Evolutionary conservation across 2,329 filamentous ascomycete species (phyloP).

Genomic region (Xylariaceae sp.): DNA sequence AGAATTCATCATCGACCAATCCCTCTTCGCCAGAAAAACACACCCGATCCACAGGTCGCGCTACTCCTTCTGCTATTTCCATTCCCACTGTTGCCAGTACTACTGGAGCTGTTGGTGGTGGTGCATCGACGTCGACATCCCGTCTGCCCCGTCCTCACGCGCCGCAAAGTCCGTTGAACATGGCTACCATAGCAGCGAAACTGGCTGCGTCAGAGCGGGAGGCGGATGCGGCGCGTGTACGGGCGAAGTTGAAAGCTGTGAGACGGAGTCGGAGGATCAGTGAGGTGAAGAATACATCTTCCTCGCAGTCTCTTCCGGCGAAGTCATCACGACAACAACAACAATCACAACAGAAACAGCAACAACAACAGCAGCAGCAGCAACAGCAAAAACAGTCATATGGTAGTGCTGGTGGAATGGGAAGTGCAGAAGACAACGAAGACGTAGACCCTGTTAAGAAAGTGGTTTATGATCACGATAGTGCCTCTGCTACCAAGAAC

Average conservation of each 20-base stretch:
- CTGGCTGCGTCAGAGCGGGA: conserved; percentile 59
- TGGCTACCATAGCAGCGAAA: conserved; percentile 58
- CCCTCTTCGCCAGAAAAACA: background rate
- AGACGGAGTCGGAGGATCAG: conserved; percentile 31
- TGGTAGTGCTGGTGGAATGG: too few species aligned
- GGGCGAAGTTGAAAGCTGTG: conserved; percentile 56
- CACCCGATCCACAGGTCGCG: conserved; percentile 1
- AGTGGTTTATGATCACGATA: conserved; percentile 4
- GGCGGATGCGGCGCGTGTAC: conserved; percentile 56
- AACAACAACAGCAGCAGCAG: background rate
- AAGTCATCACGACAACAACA: background rate
- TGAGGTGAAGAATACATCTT: background rate
- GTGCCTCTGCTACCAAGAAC: too few species aligned
- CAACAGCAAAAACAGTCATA: background rate
- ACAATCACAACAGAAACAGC: background rate
- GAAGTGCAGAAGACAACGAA: conserved; percentile 16
- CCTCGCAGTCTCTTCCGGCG: background rate
- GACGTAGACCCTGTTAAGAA: conserved; percentile 28
- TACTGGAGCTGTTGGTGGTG: too few species aligned
- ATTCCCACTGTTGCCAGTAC: too few species aligned
- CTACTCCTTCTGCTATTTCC: background rate
- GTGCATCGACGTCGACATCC: conserved; percentile 8
- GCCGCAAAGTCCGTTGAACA: conserved; percentile 53
- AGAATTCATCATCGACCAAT: background rate
- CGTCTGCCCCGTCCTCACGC: conserved; percentile 33